phyloP scores from a whole-genome alignment of 139 green algal species.

The Edaphochlamys debaryana region DNA sequence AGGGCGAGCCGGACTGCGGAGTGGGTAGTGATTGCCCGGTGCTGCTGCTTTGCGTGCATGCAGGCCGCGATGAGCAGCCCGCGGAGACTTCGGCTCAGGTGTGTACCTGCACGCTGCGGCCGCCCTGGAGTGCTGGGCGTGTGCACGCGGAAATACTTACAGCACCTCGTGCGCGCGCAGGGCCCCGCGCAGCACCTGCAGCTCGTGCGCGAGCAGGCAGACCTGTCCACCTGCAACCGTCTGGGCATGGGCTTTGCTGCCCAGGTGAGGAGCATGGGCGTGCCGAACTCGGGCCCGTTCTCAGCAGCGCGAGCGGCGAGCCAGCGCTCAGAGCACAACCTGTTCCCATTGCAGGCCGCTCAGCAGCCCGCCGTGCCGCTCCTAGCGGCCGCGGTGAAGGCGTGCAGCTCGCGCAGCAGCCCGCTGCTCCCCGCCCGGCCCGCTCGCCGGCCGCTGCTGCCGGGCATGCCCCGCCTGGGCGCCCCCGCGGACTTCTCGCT shows the following conservation, averaged over 20 bases:
- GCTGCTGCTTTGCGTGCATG: background rate
- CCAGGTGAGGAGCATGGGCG: background rate
- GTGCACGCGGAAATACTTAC: too few relatives aligned
- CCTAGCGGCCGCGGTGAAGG: background rate
- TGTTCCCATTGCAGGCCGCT: too few relatives aligned
- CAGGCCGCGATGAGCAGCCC: constrained; percentile 34
- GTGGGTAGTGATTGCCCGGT: too few relatives aligned
- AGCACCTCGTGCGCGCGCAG: background rate
- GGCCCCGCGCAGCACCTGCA: constrained; percentile 17
- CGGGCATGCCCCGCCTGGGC: constrained; percentile 3
- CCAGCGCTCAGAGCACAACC: too few relatives aligned
- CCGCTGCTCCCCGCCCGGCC: constrained; percentile 1
- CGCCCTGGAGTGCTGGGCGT: background rate
- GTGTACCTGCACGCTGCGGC: background rate
- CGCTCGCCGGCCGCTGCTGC: background rate
- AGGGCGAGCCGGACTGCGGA: too few relatives aligned
- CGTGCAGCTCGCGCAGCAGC: background rate
- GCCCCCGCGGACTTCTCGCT: background rate
- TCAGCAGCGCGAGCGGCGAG: too few relatives aligned
- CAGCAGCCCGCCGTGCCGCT: background rate
- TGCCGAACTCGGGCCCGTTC: too few relatives aligned
- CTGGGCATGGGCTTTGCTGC: constrained; percentile 14
- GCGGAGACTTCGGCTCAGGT: background rate
- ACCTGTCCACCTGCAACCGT: background rate
- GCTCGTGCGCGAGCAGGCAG: background rate